These are phyloP conservation scores for Nitzschia sp. DNA, from an alignment of 108 stramenopile genomes.

Conservation along the genomic window DNA sequence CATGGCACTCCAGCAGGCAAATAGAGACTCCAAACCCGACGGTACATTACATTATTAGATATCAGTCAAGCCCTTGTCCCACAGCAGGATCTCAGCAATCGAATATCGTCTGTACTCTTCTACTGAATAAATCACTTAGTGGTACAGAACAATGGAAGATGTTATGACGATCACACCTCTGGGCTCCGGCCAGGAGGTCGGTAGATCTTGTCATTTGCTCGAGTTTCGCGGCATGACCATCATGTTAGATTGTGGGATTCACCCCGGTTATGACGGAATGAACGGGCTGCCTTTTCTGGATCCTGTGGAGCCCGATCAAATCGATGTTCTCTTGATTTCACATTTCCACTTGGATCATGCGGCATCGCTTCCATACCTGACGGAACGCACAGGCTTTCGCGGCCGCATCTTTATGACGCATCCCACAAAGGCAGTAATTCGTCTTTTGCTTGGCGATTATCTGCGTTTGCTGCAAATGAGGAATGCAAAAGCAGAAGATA, in stretches of 20 bases:
- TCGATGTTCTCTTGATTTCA: slow-evolving; percentile 90
- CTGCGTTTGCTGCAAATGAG: slow-evolving; percentile 80
- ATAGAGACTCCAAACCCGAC: no score
- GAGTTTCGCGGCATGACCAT: slow-evolving; percentile 93
- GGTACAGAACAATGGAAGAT: slow-evolving; percentile 68
- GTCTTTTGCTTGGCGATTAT: slow-evolving; percentile 93
- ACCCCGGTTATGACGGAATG: slow-evolving; percentile 96
- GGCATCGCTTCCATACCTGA: slow-evolving; percentile 95
- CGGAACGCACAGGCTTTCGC: slow-evolving; percentile 95
- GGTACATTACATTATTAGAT: no score
- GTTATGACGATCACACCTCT: slow-evolving; percentile 82
- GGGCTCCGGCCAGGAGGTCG: slow-evolving; percentile 93
- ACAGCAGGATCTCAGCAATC: no score
- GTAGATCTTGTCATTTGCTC: slow-evolving; percentile 95
- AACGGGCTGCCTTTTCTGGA: slow-evolving; percentile 90
- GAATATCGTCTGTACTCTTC: no score
- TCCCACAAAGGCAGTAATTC: slow-evolving; percentile 96
- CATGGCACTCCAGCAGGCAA: no score
- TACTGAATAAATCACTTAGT: not conserved
- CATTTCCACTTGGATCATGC: slow-evolving; percentile 99
- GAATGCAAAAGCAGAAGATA: slow-evolving; percentile 69
- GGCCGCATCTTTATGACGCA: slow-evolving; percentile 98
- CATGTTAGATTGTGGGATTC: slow-evolving; percentile 98
- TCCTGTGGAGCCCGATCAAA: slow-evolving; percentile 81
- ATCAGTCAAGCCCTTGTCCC: no score